Evolutionary conservation across 306 rosid genomes (phyloP).

Genomic region (Castanopsis chinensis): DNA sequence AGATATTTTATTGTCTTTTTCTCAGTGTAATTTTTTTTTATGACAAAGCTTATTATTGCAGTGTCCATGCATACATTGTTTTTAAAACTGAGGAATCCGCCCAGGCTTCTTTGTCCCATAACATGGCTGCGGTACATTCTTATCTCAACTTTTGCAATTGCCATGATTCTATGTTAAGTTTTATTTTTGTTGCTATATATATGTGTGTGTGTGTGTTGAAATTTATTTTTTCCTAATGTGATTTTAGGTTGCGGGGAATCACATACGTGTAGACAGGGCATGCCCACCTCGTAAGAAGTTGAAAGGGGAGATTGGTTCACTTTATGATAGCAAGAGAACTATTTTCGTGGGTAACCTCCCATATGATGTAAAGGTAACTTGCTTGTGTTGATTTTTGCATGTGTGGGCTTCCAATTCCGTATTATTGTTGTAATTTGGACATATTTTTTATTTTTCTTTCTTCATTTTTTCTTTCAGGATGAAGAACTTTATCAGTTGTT

Average conservation of each 20-base stretch:
- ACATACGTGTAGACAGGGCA: slow-evolving; percentile 91
- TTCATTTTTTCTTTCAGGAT: slow-evolving; percentile 53
- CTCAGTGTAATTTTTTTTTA: slow-evolving; percentile 7
- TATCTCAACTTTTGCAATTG: neutral
- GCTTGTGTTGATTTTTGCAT: neutral
- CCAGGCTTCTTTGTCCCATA: slow-evolving; percentile 77
- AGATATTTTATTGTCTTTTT: neutral
- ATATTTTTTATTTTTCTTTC: neutral
- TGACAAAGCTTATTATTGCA: slow-evolving; percentile 39
- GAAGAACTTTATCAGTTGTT: slow-evolving; percentile 88
- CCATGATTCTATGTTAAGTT: neutral
- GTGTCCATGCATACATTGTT: slow-evolving; percentile 83
- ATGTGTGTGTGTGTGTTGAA: neutral
- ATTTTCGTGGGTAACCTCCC: slow-evolving; percentile 97
- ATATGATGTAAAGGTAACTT: slow-evolving; percentile 84
- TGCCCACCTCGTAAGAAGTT: slow-evolving; percentile 96
- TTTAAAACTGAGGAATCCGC: slow-evolving; percentile 73
- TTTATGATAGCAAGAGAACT: slow-evolving; percentile 81
- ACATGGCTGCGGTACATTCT: slow-evolving; percentile 76
- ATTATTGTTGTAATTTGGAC: neutral
- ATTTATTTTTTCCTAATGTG: slow-evolving; percentile 12
- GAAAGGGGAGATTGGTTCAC: slow-evolving; percentile 60
- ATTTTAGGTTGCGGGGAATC: slow-evolving; percentile 78
- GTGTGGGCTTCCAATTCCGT: neutral
- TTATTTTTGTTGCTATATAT: neutral